A percentile compares a stretch with the other conserved stretches of the same genome.
These are phyloP conservation scores for Avicennia marina DNA, from an alignment of 257 asterid species.

Conservation along the genomic window DNA sequence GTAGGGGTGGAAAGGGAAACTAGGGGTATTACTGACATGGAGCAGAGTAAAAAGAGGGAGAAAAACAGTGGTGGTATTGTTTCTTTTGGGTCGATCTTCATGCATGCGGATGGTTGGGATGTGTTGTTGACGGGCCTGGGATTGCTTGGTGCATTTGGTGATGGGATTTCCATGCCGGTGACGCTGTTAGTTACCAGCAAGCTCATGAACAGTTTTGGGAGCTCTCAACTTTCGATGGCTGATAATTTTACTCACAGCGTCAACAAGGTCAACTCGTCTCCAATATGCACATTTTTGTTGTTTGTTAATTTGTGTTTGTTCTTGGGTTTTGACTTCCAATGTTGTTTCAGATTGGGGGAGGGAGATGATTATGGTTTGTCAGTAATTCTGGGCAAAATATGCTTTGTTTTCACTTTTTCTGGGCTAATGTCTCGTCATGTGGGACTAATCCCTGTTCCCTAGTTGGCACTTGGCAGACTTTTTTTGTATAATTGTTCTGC, in stretches of 20 bases:
- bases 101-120: conserved; percentile 64
- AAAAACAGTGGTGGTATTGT: not conserved
- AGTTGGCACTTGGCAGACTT: too few relatives aligned
- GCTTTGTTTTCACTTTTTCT: not conserved
- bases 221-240: conserved; percentile 19
- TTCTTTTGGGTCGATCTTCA: conserved; percentile 51
- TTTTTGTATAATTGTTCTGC: not conserved
- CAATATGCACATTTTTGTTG: not conserved
- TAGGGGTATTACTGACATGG: conserved; percentile 20
- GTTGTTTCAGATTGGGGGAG: not conserved
- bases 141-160: conserved; percentile 55
- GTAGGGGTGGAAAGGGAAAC: not conserved
- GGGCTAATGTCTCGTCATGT: not conserved
- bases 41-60: conserved; percentile 21
- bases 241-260: conserved; percentile 32
- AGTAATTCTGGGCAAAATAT: not conserved
- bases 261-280: conserved; percentile 43
- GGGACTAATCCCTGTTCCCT: too few relatives aligned
- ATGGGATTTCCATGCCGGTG: conserved; percentile 66
- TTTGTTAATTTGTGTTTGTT: not conserved
- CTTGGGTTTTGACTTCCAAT: not conserved
- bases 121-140: conserved; percentile 60
- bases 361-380: not conserved
- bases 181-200: conserved; percentile 58
- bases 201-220: conserved; percentile 66